These are phyloP conservation scores for Xylaria bambusicola DNA, from an alignment of 495 filamentous ascomycete genomes.

Conservation along the genomic window DNA sequence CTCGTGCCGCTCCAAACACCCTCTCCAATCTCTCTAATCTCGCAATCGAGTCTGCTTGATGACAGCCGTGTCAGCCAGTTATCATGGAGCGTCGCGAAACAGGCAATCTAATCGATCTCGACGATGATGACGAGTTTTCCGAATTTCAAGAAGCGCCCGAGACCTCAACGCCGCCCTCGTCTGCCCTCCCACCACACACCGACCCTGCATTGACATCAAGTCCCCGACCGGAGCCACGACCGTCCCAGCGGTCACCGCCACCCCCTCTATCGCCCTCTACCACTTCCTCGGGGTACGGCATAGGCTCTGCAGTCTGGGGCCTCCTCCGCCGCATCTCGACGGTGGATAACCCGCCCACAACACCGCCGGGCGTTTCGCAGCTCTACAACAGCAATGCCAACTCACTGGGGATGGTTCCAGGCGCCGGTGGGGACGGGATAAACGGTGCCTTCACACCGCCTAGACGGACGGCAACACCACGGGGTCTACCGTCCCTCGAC, in stretches of 20 bases:
- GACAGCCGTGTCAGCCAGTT: not conserved
- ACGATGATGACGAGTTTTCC: slow-evolving; percentile 9
- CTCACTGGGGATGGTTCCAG: not conserved
- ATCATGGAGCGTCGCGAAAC: slow-evolving; percentile 15
- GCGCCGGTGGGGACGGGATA: slow-evolving; percentile 34
- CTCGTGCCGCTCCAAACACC: too few relatives aligned
- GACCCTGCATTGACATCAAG: slow-evolving; percentile 17
- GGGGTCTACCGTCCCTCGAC: slow-evolving; percentile 46
- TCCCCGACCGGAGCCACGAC: slow-evolving; percentile 13
- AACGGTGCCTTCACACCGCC: slow-evolving; percentile 44
- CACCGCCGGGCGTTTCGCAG: slow-evolving; percentile 26
- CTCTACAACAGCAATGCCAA: slow-evolving; percentile 23
- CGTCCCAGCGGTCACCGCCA: slow-evolving; percentile 19
- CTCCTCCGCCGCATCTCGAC: slow-evolving; percentile 38
- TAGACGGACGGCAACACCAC: slow-evolving; percentile 39
- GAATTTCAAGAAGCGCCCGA: not conserved
- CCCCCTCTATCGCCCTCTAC: slow-evolving; percentile 20
- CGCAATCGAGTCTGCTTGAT: too few relatives aligned
- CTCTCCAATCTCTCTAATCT: too few relatives aligned
- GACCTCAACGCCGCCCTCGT: slow-evolving; percentile 5
- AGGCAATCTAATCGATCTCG: slow-evolving; percentile 18
- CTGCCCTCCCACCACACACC: not conserved
- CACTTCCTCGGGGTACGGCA: slow-evolving; percentile 22
- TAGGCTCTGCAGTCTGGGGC: slow-evolving; percentile 33
- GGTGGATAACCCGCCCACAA: slow-evolving; percentile 20